Conservation (phyloP, 352 stramenopile genomes). For the Phytophthora quininea region DNA sequence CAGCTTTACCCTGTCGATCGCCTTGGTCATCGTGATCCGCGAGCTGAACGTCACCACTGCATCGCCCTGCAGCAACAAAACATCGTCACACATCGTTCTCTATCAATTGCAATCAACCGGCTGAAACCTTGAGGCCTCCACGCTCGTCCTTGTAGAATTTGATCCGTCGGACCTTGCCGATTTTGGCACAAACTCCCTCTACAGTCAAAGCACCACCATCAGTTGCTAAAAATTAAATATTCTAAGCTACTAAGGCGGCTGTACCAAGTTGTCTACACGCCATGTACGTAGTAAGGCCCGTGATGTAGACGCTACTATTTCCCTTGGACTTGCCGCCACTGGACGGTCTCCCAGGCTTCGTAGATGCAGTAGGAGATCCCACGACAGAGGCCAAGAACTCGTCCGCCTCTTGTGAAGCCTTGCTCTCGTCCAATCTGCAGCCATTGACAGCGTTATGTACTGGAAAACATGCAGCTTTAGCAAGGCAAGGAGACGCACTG, state of each 20-base stretch:
- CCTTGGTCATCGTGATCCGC: constrained; percentile 62
- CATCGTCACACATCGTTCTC: neutral
- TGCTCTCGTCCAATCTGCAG: constrained; percentile 57
- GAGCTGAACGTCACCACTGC: constrained; percentile 85
- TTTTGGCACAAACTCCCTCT: constrained; percentile 74
- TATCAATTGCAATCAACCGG: neutral
- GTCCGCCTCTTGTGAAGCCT: constrained; percentile 45
- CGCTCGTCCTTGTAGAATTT: constrained; percentile 88
- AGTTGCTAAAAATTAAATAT: neutral
- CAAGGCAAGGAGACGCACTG: constrained; percentile 20
- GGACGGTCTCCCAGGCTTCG: neutral
- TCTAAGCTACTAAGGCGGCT: neutral
- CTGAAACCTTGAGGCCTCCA: constrained; percentile 70
- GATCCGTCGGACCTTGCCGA: constrained; percentile 84
- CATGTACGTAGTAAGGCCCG: constrained; percentile 80
- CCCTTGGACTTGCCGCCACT: constrained; percentile 24
- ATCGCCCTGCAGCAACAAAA: constrained; percentile 51
- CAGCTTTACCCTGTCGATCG: constrained; percentile 72
- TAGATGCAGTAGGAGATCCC: constrained; percentile 10
- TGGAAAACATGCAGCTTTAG: neutral
- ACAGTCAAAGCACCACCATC: neutral
- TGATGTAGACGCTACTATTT: constrained; percentile 84
- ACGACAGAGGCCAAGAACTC: constrained; percentile 48
- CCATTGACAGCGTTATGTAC: neutral
- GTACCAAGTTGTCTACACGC: constrained; percentile 83